Conservation (phyloP, 148 eudicot species). For the Vaccinium darrowii region DNA sequence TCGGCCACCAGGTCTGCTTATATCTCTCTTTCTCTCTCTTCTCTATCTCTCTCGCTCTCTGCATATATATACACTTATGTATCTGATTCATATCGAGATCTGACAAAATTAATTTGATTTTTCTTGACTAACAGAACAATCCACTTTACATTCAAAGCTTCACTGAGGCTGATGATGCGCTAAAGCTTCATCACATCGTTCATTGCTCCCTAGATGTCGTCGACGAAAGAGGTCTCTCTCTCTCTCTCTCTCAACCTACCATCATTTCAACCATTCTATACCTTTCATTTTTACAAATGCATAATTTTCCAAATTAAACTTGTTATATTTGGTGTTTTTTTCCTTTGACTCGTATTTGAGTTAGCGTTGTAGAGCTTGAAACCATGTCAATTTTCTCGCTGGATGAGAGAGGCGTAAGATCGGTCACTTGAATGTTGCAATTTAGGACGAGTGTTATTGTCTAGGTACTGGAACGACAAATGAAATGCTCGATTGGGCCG, state of each 20-base stretch:
- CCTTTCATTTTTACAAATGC: not conserved
- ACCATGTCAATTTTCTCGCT: not conserved
- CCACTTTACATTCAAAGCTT: constrained; percentile 94
- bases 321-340: not conserved
- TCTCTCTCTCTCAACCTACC: not conserved
- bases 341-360: not conserved
- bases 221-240: constrained; percentile 78
- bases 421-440: not conserved
- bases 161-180: constrained; percentile 92
- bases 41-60: not conserved
- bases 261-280: not conserved
- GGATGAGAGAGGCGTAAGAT: not conserved
- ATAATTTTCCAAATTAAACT: not conserved
- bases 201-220: constrained; percentile 96
- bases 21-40: not conserved
- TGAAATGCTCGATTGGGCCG: not conserved
- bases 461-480: not conserved
- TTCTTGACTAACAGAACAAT: constrained; percentile 60
- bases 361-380: not conserved
- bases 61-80: too few species aligned
- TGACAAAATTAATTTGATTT: constrained; percentile 12
- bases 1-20: constrained; percentile 80
- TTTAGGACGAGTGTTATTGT: not conserved
- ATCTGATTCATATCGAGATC: not conserved
- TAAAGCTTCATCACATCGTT: constrained; percentile 98